A percentile compares a stretch with the other conserved stretches of the same genome.
These are phyloP conservation scores for Hyphopichia homilentoma DNA, from an alignment of 805 yeast genomes.

Conservation along the genomic window DNA sequence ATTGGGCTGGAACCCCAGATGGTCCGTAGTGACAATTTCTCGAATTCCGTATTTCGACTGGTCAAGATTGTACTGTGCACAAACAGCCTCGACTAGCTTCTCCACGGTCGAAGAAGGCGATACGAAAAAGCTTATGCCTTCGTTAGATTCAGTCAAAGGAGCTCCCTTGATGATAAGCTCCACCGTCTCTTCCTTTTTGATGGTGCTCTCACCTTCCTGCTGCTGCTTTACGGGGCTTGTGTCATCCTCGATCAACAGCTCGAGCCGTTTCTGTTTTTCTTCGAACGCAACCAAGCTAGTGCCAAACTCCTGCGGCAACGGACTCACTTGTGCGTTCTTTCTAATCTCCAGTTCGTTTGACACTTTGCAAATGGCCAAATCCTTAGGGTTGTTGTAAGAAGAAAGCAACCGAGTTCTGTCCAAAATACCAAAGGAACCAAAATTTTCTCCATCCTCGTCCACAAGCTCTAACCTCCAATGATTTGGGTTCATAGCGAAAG, in stretches of 20 bases:
- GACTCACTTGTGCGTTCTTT: constrained; percentile 51
- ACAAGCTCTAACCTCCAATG: constrained; percentile 75
- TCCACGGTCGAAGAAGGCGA: constrained; percentile 12
- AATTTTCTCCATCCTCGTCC: constrained; percentile 92
- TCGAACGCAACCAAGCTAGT: constrained; percentile 15
- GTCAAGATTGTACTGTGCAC: constrained; percentile 26
- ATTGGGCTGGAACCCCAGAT: too few relatives aligned
- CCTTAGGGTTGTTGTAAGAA: constrained; percentile 73
- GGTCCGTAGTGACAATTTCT: too few relatives aligned
- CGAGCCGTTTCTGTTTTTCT: constrained; percentile 10
- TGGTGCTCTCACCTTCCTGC: too few relatives aligned
- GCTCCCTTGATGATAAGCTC: constrained; percentile 7
- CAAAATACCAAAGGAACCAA: constrained; percentile 87
- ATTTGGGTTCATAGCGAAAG: constrained; percentile 47
- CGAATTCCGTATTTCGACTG: constrained; percentile 22
- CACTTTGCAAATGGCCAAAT: constrained; percentile 71
- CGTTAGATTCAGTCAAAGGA: neutral
- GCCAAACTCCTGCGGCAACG: constrained; percentile 46
- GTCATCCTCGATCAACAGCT: constrained; percentile 7
- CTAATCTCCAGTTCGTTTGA: constrained; percentile 38
- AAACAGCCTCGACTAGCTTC: constrained; percentile 22
- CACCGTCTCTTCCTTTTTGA: constrained; percentile 8
- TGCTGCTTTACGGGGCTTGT: constrained; percentile 12
- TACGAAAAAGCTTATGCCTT: neutral
- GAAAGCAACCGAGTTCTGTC: constrained; percentile 63